phyloP scores from a whole-genome alignment of 352 stramenopile species.

The Aphanomyces invadans region DNA sequence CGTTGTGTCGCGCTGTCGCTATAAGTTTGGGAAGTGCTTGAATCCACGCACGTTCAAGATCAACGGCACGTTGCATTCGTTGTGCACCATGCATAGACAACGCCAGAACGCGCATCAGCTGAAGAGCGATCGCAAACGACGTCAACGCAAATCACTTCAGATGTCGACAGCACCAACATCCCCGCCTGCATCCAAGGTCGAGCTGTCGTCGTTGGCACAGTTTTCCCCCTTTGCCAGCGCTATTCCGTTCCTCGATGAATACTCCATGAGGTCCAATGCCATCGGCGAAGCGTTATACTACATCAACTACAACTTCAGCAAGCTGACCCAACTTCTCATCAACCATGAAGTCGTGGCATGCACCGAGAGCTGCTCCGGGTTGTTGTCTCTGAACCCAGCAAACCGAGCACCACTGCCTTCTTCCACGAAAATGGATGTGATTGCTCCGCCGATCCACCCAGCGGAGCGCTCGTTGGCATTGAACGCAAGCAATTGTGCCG shows the following conservation, averaged over 20 bases:
- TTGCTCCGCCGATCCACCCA: neutral
- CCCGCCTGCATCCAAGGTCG: too few relatives aligned
- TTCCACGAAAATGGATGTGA: neutral
- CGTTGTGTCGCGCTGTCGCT: slow-evolving; percentile 7
- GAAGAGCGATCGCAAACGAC: slow-evolving; percentile 23
- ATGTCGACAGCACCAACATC: neutral
- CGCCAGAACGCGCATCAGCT: slow-evolving; percentile 23
- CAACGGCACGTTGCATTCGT: slow-evolving; percentile 20
- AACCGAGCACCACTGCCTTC: neutral
- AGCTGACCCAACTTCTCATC: slow-evolving; percentile 1
- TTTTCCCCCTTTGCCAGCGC: neutral
- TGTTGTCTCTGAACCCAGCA: slow-evolving; percentile 2
- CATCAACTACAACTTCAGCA: slow-evolving; percentile 1
- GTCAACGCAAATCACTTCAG: neutral
- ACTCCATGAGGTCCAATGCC: neutral
- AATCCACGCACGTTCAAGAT: slow-evolving; percentile 23
- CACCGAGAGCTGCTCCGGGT: neutral
- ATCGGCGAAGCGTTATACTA: slow-evolving; percentile 1
- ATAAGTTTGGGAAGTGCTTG: slow-evolving; percentile 24
- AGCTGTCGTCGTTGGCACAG: neutral
- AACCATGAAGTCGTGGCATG: neutral
- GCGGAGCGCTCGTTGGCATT: too few relatives aligned
- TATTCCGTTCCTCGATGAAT: neutral
- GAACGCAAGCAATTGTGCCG: neutral
- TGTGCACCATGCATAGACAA: slow-evolving; percentile 21